Evolutionary conservation across 352 stramenopile genomes (phyloP).

Genomic region (Phytophthora colocasiae): DNA sequence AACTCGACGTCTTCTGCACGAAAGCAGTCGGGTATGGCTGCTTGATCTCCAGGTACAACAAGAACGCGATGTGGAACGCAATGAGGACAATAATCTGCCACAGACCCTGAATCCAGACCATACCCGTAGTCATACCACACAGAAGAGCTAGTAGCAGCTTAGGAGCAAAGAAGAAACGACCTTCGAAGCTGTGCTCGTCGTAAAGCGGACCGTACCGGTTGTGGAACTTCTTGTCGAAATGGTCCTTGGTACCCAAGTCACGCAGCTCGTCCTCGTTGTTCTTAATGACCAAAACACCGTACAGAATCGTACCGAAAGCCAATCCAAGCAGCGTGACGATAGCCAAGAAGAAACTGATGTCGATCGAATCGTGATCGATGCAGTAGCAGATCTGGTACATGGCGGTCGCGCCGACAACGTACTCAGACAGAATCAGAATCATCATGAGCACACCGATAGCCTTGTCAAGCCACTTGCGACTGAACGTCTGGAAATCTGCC

Average conservation of each 20-base stretch:
- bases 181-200: slow-evolving; percentile 89
- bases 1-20: slow-evolving; percentile 86
- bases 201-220: slow-evolving; percentile 83
- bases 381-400: slow-evolving; percentile 90
- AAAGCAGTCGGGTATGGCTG: slow-evolving; percentile 84
- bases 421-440: slow-evolving; percentile 86
- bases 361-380: slow-evolving; percentile 65
- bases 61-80: slow-evolving; percentile 77
- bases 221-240: slow-evolving; percentile 89
- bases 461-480: slow-evolving; percentile 82
- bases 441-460: slow-evolving; percentile 83
- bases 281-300: slow-evolving; percentile 73
- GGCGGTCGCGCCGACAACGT: slow-evolving; percentile 80
- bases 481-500: slow-evolving; percentile 59
- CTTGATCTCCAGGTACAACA: slow-evolving; percentile 87
- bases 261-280: slow-evolving; percentile 83
- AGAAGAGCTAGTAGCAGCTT: slow-evolving; percentile 83
- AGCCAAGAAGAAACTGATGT: slow-evolving; percentile 69
- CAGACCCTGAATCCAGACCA: slow-evolving; percentile 77
- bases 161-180: slow-evolving; percentile 87
- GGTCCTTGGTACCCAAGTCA: slow-evolving; percentile 83
- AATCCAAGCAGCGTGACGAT: slow-evolving; percentile 76
- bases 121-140: slow-evolving; percentile 81
- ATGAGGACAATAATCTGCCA: slow-evolving; percentile 84
- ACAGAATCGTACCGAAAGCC: slow-evolving; percentile 80